phyloP scores from a whole-genome alignment of 1,139 yeast species.

The Geotrichum restrictum region DNA sequence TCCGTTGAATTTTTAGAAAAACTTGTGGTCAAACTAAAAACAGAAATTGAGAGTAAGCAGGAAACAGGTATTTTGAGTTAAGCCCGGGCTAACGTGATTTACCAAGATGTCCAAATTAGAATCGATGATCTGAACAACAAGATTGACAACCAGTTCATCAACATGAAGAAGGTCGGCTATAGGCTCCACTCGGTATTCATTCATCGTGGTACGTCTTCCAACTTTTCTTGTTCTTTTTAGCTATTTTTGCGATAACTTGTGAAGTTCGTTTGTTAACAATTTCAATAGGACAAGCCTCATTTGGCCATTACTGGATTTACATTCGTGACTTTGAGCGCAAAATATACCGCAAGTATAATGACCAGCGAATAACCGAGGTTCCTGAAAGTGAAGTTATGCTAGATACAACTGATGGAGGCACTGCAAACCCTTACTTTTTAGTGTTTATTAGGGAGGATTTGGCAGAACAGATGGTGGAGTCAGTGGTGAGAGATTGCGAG shows the following conservation, averaged over 20 bases:
- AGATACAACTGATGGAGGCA: conserved; percentile 49
- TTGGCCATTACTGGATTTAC: conserved; percentile 96
- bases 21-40: conserved; percentile 23
- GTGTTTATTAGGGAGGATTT: conserved; percentile 72
- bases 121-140: conserved; percentile 41
- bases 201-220: conserved; percentile 47
- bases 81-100: background rate
- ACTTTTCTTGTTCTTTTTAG: no score
- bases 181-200: conserved; percentile 86
- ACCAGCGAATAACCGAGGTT: conserved; percentile 82
- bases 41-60: conserved; percentile 13
- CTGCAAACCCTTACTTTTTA: conserved; percentile 90
- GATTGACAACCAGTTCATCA: conserved; percentile 57
- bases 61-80: background rate
- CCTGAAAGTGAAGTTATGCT: conserved; percentile 64
- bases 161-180: conserved; percentile 64
- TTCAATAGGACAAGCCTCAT: conserved; percentile 73
- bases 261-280: no score
- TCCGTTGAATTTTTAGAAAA: conserved; percentile 35
- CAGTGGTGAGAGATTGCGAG: conserved; percentile 37
- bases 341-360: conserved; percentile 84
- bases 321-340: conserved; percentile 68
- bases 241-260: no score
- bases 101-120: background rate
- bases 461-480: conserved; percentile 57